Percentiles rank a stretch among this genome's conserved stretches.
These are phyloP conservation scores for Rehmannia glutinosa DNA, from an alignment of 257 asterid species.

Conservation along the genomic window DNA sequence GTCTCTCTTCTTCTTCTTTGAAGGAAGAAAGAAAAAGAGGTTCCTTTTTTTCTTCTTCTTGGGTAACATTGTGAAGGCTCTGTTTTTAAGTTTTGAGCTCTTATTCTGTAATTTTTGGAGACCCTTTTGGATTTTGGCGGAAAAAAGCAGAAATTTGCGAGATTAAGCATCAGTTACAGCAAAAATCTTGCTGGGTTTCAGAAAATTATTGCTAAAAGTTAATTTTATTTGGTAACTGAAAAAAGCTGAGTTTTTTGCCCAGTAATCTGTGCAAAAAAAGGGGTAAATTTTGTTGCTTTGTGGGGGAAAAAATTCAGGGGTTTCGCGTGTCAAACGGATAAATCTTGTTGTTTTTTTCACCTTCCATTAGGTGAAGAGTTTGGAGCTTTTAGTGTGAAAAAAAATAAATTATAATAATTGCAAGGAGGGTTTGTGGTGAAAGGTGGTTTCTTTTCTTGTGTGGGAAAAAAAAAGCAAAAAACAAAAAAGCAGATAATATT, in stretches of 20 bases:
- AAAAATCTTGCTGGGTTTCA: conserved; percentile 10
- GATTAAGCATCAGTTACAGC: background rate
- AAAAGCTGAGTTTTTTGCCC: background rate
- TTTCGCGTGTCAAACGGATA: conserved; percentile 20
- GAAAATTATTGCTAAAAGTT: too few species aligned
- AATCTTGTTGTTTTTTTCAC: conserved; percentile 24
- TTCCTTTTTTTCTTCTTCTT: background rate
- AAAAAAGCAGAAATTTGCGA: background rate
- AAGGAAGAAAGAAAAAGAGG: conserved; percentile 5
- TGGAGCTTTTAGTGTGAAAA: conserved; percentile 14
- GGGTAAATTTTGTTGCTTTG: conserved; percentile 16
- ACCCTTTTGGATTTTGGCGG: conserved; percentile 3
- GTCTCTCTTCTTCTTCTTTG: conserved; percentile 22
- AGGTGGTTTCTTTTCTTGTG: too few species aligned
- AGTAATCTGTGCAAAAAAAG: background rate
- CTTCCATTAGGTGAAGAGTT: conserved; percentile 27
- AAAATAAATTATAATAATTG: conserved; percentile 5
- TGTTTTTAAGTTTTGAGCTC: too few species aligned
- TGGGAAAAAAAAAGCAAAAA: background rate
- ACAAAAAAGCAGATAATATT: conserved; percentile 12
- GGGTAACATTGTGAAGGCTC: too few species aligned
- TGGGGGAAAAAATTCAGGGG: conserved; percentile 18
- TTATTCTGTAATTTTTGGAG: background rate
- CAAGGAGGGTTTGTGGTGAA: conserved; percentile 10
- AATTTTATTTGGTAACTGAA: background rate